Base-by-base conservation (phyloP, 169 alveolate genomes). In the Toxoplasma gondii region DNA sequence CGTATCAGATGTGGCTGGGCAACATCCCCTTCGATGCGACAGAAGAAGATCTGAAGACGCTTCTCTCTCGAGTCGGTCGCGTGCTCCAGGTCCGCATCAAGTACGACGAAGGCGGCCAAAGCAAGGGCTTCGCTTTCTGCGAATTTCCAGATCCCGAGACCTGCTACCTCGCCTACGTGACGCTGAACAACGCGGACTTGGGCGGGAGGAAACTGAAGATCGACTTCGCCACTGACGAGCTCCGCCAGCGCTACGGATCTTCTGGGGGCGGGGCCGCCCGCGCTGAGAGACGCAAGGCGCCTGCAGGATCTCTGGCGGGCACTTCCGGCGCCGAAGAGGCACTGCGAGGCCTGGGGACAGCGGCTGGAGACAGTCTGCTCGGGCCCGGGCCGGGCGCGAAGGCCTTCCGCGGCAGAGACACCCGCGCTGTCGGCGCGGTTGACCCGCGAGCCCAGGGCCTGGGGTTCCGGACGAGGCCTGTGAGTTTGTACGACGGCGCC, bases 11-110 rank as follows among this genome's bases (percentile, higher is more conserved):
- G 70, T 92, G 94, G 94, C 49, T 93, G 49, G 95, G 95, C n/a
- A 93, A 93, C 54, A 69, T 93, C 45, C 95, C 95, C 2, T 93
- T 93, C n/a, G 95, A 93, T 41, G 92, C 95, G 44, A 74, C 95
- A 17, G 95, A 93, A 34, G 88, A 39, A 9, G 95, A 93, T 0
- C 36, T 93, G 44, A 87, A 58, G 44, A 9, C 43, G 16, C 82
- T 86, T 24, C 88, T 93, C 39, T 88, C 93, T 10, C 80, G 44
- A 0, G 95, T 88, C 5, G 95, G 95, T 24, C 58, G 93, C 22
- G 95, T 93, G 38, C 93, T 88, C 1, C 80, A 78, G 34, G 93
- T 93, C 22, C 92, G 95, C 31, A 78, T 93, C 53, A 88, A 87
- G 86, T 92, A 82, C 78, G 94, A 92, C 45, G 91, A 87, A 0